phyloP scores from a whole-genome alignment of 1,139 yeast genomes.

The Geotrichum cucujoidarum region DNA sequence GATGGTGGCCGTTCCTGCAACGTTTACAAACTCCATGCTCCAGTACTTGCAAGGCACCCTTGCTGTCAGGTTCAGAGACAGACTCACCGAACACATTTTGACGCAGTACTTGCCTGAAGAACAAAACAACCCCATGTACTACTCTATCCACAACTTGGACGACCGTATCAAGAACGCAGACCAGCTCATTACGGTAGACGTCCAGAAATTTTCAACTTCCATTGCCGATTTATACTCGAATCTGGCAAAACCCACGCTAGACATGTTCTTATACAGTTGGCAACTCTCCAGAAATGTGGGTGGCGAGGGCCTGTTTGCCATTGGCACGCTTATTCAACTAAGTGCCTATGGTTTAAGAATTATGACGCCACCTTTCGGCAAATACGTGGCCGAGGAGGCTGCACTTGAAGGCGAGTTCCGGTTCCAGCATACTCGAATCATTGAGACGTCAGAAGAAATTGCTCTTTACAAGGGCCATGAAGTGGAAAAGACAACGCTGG shows the following conservation, averaged over 20 bases:
- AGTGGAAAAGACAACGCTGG: conserved; percentile 72
- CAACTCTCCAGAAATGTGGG: conserved; percentile 73
- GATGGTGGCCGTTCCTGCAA: conserved; percentile 81
- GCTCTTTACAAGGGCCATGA: conserved; percentile 80
- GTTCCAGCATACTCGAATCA: conserved; percentile 74
- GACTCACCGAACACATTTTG: conserved; percentile 60
- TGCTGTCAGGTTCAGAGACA: conserved; percentile 59
- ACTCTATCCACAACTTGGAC: conserved; percentile 52
- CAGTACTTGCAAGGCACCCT: conserved; percentile 66
- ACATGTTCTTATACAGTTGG: conserved; percentile 74
- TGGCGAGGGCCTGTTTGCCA: conserved; percentile 74
- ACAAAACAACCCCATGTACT: conserved; percentile 46
- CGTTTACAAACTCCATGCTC: conserved; percentile 69
- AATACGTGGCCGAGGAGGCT: conserved; percentile 71
- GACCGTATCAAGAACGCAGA: conserved; percentile 70
- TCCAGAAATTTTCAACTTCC: conserved; percentile 67
- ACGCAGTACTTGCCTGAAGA: conserved; percentile 58
- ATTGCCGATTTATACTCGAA: conserved; percentile 80
- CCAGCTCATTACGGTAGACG: conserved; percentile 76
- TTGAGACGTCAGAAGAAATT: conserved; percentile 76
- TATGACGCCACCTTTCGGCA: conserved; percentile 88
- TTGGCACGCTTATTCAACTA: conserved; percentile 76
- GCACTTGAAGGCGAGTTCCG: conserved; percentile 82
- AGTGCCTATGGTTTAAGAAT: conserved; percentile 70
- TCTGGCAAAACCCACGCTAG: conserved; percentile 76